phyloP scores from a whole-genome alignment of 1,284 basidiomycete genomes.

The Marasmius sp. region DNA sequence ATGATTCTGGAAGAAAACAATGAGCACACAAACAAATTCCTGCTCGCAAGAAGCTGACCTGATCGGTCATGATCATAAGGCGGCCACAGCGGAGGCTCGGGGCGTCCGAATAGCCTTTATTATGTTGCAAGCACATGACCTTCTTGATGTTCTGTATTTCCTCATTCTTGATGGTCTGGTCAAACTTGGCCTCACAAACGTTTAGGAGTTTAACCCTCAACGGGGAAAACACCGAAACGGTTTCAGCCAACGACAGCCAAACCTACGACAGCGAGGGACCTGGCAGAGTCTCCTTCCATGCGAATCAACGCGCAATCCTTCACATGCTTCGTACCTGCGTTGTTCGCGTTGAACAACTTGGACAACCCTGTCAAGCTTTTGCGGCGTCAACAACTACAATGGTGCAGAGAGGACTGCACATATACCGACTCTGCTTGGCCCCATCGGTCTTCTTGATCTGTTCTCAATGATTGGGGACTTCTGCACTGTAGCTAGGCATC shows the following conservation, averaged over 20 bases:
- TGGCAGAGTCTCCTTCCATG: constrained; percentile 99
- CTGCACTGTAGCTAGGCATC: constrained; percentile 53
- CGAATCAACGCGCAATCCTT: constrained; percentile 92
- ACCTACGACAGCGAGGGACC: constrained; percentile 93
- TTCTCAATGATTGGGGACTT: constrained; percentile 94
- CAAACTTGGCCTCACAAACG: constrained; percentile 94
- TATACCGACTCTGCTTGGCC: constrained; percentile 83
- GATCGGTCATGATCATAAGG: constrained; percentile 99
- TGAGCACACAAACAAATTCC: constrained; percentile 4
- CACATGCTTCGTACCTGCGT: constrained; percentile 86
- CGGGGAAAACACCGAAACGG: constrained; percentile 96
- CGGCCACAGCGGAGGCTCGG: constrained; percentile 88
- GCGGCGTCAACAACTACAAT: constrained; percentile 1
- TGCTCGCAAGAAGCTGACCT: constrained; percentile 48
- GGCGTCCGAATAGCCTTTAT: constrained; percentile 80
- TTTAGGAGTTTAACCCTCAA: constrained; percentile 97
- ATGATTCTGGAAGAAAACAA: constrained; percentile 75
- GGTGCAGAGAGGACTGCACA: constrained; percentile 4
- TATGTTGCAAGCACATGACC: constrained; percentile 95
- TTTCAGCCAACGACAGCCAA: constrained; percentile 95
- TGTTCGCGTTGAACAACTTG: constrained; percentile 97
- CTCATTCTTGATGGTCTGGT: constrained; percentile 97
- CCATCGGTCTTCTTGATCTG: constrained; percentile 97
- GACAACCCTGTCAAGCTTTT: constrained; percentile 83
- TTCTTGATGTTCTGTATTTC: constrained; percentile 98